These are phyloP conservation scores for Aplosporella prunicola DNA, from an alignment of 2,329 filamentous ascomycete species.

Conservation along the genomic window DNA sequence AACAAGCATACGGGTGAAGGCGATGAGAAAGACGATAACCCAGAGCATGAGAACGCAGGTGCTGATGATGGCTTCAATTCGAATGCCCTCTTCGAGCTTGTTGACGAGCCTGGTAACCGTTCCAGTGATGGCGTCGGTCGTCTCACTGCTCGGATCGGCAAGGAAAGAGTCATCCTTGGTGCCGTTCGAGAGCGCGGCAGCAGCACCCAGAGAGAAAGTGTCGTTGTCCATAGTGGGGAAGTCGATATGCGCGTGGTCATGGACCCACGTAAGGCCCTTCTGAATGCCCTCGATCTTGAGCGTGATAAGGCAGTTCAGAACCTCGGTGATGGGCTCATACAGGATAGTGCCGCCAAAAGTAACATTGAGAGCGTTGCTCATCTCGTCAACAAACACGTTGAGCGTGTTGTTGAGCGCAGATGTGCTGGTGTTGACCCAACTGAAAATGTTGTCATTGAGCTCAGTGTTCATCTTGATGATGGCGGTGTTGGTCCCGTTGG, in stretches of 20 bases:
- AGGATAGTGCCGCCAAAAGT: constrained; percentile 79
- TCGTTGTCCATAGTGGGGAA: constrained; percentile 72
- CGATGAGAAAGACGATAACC: constrained; percentile 66
- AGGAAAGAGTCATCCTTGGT: constrained; percentile 61
- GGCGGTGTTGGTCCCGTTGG: constrained; percentile 62
- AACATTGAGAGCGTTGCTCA: constrained; percentile 60
- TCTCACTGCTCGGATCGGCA: constrained; percentile 60
- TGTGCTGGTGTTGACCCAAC: constrained; percentile 79
- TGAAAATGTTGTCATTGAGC: constrained; percentile 77
- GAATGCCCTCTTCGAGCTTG: constrained; percentile 58
- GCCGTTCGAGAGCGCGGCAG: constrained; percentile 41
- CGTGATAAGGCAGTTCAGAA: constrained; percentile 78
- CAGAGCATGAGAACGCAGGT: constrained; percentile 65
- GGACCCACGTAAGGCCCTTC: constrained; percentile 86
- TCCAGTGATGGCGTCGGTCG: constrained; percentile 71
- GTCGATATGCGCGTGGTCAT: constrained; percentile 72
- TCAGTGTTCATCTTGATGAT: constrained; percentile 55
- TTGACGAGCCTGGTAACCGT: constrained; percentile 62
- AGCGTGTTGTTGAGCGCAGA: constrained; percentile 76
- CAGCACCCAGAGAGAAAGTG: constrained; percentile 73
- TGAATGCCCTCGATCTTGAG: constrained; percentile 80
- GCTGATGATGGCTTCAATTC: constrained; percentile 72
- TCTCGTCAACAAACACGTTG: constrained; percentile 69
- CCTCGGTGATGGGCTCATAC: constrained; percentile 64
- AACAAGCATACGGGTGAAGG: constrained; percentile 55